Evolutionary conservation across 2,329 filamentous ascomycete species (phyloP), one percentile per base, ranked within the genome.

Genomic region (Fusarium pseudocircinatum): DNA sequence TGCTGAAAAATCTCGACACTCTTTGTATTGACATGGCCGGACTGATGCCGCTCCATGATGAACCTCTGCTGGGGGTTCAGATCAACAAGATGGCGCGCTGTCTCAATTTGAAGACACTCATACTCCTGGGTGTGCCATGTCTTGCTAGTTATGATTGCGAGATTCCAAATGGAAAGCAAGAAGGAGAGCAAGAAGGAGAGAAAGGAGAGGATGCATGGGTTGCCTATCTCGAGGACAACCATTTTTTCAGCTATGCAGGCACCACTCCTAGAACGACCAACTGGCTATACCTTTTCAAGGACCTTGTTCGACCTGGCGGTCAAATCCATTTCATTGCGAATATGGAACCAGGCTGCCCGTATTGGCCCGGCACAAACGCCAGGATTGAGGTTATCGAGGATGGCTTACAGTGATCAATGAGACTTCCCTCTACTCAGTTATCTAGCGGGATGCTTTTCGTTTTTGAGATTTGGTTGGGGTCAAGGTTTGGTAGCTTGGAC

Each of bases 41-140:
- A 12, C 4, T 13, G 3, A 18, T 11, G 20, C 15, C 4, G 18
- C 11, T 10, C 7, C 6, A 13, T 4, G 8, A 0, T 1, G 4
- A 16, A 24, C 22, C 47, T 24, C 22, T 49, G 4, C 15, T 49
- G 16, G 30, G 47, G 4, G 2, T 24, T 11, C 30, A 34, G 7
- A 20, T 34, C 32, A 20, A 24, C 2, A 20, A 30, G 3, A 63
- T 49, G 53, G 28, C 36, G 11, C 18, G 30, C 2, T 13, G 40
- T 30, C 42, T 63, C 3, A 37, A 50, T 3, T 8, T 63, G 2
- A 61, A 61, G 14, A 61, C 44, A 7, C 22, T 63, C 13, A 61
- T 63, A n/a, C 36, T 63, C 13, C 28, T 46, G 3, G 52, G 43
- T 20, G 30, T 30, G 8, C 44, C 61, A 0, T 42, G 54, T 14